Conservation (phyloP, 2,329 filamentous ascomycete genomes). For the Ceratocystis eucalypticola region DNA sequence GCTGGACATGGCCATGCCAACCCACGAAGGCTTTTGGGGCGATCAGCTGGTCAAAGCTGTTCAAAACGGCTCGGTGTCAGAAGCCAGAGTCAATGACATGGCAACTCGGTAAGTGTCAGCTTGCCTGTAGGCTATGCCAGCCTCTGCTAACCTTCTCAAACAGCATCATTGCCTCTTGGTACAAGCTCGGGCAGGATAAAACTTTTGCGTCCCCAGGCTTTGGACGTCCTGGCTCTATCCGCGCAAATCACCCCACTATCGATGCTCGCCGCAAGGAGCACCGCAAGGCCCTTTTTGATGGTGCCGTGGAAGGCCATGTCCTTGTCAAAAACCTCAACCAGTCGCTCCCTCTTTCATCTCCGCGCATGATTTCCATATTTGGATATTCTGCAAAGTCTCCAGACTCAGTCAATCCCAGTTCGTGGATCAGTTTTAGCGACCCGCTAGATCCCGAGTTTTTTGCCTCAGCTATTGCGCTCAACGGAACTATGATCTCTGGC, state of each 20-base stretch:
- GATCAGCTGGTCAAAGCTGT: conserved; percentile 46
- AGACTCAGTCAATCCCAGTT: conserved; percentile 30
- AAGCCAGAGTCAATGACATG: conserved; percentile 48
- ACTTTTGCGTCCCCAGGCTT: conserved; percentile 34
- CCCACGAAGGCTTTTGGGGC: conserved; percentile 30
- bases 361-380: conserved; percentile 42
- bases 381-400: conserved; percentile 44
- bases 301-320: conserved; percentile 49
- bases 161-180: conserved; percentile 42
- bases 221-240: conserved; percentile 38
- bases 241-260: conserved; percentile 37
- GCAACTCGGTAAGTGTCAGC: conserved; percentile 29
- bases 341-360: conserved; percentile 40
- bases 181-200: conserved; percentile 39
- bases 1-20: conserved; percentile 59
- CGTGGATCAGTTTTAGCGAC: conserved; percentile 26
- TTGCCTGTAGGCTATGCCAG: not conserved
- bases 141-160: conserved; percentile 18
- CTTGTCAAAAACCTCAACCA: conserved; percentile 47
- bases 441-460: conserved; percentile 27
- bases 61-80: conserved; percentile 44
- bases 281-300: conserved; percentile 33
- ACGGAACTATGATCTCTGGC: conserved; percentile 24
- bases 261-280: conserved; percentile 33
- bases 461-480: conserved; percentile 27